Conservation (phyloP, 2,329 filamentous ascomycete genomes). For the Pseudogymnoascus sp. region DNA sequence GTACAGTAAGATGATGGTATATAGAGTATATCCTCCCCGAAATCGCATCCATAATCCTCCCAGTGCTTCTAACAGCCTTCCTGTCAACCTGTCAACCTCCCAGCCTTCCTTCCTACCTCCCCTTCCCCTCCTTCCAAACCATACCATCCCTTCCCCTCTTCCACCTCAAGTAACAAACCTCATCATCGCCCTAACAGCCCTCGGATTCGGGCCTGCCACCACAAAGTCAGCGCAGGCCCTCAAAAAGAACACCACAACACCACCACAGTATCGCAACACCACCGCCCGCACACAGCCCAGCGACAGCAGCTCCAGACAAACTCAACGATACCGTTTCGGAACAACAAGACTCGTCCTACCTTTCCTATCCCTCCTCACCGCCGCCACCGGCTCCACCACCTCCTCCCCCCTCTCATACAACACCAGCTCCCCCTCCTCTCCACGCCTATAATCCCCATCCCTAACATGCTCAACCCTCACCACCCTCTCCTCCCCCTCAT, state of each 20-base stretch:
- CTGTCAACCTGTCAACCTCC: too few relatives aligned
- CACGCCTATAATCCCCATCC: slow-evolving; percentile 53
- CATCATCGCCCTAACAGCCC: slow-evolving; percentile 60
- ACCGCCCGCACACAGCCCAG: neutral
- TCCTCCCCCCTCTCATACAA: slow-evolving; percentile 47
- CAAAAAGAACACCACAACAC: slow-evolving; percentile 20
- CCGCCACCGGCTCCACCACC: slow-evolving; percentile 46
- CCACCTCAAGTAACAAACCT: slow-evolving; percentile 51
- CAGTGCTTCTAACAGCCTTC: too few relatives aligned
- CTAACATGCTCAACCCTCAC: slow-evolving; percentile 66
- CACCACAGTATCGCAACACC: slow-evolving; percentile 12
- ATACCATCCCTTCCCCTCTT: neutral
- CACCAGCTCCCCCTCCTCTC: slow-evolving; percentile 49
- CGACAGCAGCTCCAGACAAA: slow-evolving; percentile 22
- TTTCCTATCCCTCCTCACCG: slow-evolving; percentile 63
- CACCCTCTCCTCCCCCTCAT: slow-evolving; percentile 38
- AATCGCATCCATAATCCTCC: too few relatives aligned
- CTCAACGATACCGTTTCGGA: slow-evolving; percentile 54
- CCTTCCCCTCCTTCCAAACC: too few relatives aligned
- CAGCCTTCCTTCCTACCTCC: too few relatives aligned
- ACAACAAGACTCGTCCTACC: slow-evolving; percentile 88
- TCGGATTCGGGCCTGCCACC: slow-evolving; percentile 50
- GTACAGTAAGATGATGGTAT: too few relatives aligned
- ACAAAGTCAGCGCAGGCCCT: slow-evolving; percentile 18
- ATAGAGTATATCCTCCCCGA: too few relatives aligned